A percentile compares a stretch with the other conserved stretches of the same genome.
Evolutionary conservation across 148 eudicot genomes (phyloP).

Genomic region (Rhododendron molle): DNA sequence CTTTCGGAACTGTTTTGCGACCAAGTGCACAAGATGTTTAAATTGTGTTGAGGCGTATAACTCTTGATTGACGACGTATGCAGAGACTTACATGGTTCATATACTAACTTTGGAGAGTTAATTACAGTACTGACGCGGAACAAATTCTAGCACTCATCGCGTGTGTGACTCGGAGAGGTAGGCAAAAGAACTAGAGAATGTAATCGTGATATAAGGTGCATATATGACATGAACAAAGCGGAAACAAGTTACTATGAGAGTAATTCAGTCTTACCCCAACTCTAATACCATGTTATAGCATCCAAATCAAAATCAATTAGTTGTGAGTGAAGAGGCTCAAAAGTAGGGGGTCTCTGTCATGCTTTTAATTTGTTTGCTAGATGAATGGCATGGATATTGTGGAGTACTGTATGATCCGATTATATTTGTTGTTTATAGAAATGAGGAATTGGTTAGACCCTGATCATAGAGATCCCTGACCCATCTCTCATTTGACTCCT

Average conservation of each 20-base stretch:
- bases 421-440: neutral
- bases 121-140: neutral
- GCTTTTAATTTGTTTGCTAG: neutral
- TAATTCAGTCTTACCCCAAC: neutral
- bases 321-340: neutral
- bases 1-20: neutral
- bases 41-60: neutral
- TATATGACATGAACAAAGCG: too few relatives aligned
- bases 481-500: neutral
- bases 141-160: neutral
- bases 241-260: neutral
- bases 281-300: too few relatives aligned
- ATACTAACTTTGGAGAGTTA: neutral
- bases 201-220: too few relatives aligned
- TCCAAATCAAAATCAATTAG: too few relatives aligned
- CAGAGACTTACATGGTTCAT: neutral
- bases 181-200: neutral
- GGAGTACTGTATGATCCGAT: too few relatives aligned
- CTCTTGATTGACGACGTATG: neutral
- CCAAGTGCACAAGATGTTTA: neutral
- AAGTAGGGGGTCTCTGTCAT: neutral
- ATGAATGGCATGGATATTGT: too few relatives aligned
- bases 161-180: neutral
- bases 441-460: neutral
- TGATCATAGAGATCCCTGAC: neutral